phyloP scores from a whole-genome alignment of 192 early-diverging fungal species.

The Coemansia sp. region DNA sequence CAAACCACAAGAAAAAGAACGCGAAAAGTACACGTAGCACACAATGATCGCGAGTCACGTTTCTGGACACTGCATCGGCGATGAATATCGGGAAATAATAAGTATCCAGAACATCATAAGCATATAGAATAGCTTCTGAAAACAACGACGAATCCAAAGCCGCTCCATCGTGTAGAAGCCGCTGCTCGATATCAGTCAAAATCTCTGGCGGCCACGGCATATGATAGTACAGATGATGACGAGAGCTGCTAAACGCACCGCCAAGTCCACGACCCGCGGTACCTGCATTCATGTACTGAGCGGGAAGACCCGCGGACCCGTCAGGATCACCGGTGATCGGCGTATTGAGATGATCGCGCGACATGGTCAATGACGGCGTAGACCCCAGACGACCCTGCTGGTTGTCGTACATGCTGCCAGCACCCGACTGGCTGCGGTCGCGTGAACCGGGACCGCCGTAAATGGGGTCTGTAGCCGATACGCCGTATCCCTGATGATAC shows the following conservation, averaged over 20 bases:
- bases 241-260: slow-evolving; percentile 21
- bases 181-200: slow-evolving; percentile 53
- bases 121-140: slow-evolving; percentile 47
- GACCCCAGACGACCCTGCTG: slow-evolving; percentile 32
- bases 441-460: slow-evolving; percentile 19
- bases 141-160: slow-evolving; percentile 45
- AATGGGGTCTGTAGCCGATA: slow-evolving; percentile 33
- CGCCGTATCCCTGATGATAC: slow-evolving; percentile 55
- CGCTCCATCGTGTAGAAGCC: slow-evolving; percentile 45
- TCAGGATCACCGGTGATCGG: slow-evolving; percentile 35
- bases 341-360: slow-evolving; percentile 41
- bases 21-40: slow-evolving; percentile 48
- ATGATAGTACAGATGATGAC: slow-evolving; percentile 49
- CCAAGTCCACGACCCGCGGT: slow-evolving; percentile 20
- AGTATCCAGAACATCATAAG: slow-evolving; percentile 56
- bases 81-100: slow-evolving; percentile 56
- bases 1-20: slow-evolving; percentile 47
- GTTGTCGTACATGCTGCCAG: slow-evolving; percentile 34
- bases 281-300: slow-evolving; percentile 15
- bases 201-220: slow-evolving; percentile 59
- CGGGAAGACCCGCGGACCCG: not conserved
- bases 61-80: slow-evolving; percentile 48
- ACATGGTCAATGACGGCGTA: slow-evolving; percentile 44
- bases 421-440: slow-evolving; percentile 14
- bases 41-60: slow-evolving; percentile 54